Percentiles rank a stretch among this genome's conserved stretches.
Conservation (phyloP, 345 rosid species). For the Populus nigra region DNA sequence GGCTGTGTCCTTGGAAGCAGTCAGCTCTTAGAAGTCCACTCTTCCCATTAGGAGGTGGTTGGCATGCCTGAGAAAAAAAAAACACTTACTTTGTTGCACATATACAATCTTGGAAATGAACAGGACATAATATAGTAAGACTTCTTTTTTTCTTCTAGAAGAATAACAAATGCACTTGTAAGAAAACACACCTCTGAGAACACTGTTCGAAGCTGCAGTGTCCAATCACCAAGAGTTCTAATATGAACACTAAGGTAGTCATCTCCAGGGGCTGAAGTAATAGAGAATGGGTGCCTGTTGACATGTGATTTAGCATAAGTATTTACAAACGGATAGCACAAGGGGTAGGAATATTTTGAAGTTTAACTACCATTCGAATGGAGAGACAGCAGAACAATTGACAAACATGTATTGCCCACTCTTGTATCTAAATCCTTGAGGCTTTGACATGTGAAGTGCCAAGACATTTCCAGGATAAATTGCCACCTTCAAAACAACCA, state of each 20-base stretch:
- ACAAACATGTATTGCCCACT: slow-evolving; percentile 87
- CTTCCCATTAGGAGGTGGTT: slow-evolving; percentile 49
- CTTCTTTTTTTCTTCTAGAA: not conserved
- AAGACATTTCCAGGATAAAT: slow-evolving; percentile 78
- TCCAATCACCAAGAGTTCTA: slow-evolving; percentile 80
- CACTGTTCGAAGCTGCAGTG: slow-evolving; percentile 59
- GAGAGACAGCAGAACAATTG: slow-evolving; percentile 78
- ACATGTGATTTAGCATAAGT: not conserved
- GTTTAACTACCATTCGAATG: slow-evolving; percentile 63
- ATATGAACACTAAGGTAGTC: slow-evolving; percentile 74
- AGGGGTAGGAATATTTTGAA: not conserved
- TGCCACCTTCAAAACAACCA: slow-evolving; percentile 40
- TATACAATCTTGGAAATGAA: not conserved
- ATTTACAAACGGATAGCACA: not conserved
- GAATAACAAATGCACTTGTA: not conserved
- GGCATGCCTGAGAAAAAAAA: slow-evolving; percentile 47
- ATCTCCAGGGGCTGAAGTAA: slow-evolving; percentile 82
- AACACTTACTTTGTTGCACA: not conserved
- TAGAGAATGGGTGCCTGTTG: slow-evolving; percentile 85
- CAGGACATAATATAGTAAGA: not conserved
- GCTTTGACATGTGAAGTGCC: slow-evolving; percentile 69
- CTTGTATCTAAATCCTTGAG: slow-evolving; percentile 75
- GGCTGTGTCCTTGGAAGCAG: slow-evolving; percentile 47
- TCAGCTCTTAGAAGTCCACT: slow-evolving; percentile 74
- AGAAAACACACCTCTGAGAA: slow-evolving; percentile 56